A percentile compares a stretch with the other conserved stretches of the same genome.
Evolutionary conservation across 1,284 basidiomycete genomes (phyloP).

Genomic region (Puccinia novopanici): DNA sequence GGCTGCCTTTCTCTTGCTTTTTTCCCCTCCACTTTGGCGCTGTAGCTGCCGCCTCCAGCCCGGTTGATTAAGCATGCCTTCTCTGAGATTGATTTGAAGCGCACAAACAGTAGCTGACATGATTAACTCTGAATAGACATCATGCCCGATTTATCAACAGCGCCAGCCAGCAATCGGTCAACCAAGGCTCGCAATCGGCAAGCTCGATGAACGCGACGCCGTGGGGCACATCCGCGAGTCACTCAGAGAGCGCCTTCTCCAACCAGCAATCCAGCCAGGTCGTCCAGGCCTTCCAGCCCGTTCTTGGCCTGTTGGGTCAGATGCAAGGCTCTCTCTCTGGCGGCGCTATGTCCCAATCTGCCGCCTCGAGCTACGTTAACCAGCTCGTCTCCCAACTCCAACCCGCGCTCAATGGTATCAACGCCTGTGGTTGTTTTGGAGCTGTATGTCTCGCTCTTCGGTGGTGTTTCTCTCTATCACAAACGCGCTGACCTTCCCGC

Average conservation of each 20-base stretch:
- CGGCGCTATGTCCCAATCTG: neutral
- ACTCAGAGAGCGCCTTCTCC: neutral
- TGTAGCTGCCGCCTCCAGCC: neutral
- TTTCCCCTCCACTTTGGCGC: neutral
- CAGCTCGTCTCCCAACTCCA: neutral
- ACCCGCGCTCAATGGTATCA: neutral
- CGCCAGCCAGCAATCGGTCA: neutral
- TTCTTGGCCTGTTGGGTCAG: neutral
- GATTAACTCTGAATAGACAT: neutral
- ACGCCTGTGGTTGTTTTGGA: neutral
- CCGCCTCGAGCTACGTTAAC: neutral
- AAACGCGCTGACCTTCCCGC: too few species aligned
- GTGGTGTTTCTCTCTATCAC: too few species aligned
- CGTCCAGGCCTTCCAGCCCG: neutral
- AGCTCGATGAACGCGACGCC: neutral
- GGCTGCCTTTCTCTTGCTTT: neutral
- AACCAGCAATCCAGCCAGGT: neutral
- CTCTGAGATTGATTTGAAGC: neutral
- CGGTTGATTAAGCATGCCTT: too few species aligned
- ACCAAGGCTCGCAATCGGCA: neutral
- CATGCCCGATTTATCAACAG: neutral
- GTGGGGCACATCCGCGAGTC: neutral
- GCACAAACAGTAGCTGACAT: neutral
- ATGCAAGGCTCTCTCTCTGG: neutral
- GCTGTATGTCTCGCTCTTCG: neutral